Base-by-base conservation (phyloP, 805 yeast genomes). In the Sugiyamaella mastotermitis region DNA sequence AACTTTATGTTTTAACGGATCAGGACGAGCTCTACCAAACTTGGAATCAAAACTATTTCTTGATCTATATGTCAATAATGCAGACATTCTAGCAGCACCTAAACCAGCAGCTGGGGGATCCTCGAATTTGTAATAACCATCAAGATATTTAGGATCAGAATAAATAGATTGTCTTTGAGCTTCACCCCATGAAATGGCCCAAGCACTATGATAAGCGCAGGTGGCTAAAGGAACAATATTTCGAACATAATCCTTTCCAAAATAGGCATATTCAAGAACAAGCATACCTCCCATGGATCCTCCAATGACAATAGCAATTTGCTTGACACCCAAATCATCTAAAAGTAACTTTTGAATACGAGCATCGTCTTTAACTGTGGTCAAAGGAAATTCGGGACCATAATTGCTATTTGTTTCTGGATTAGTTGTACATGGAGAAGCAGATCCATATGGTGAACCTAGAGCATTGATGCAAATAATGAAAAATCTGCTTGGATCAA, bases 261-360 rank as follows among this genome's bases (percentile, higher is more conserved):
- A 79, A 56, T 74, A 85, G 3, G 87, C 76, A 73, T 85, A 92
- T 58, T 92, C 98, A 51, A 92, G 65, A 0, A 88, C 86, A 31
- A 87, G 65, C 97, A 92, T 92, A 14, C 98, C 98, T 29, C 98
- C 98, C 98, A 92, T 92, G 18, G 97, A 88, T 0, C 98, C 98
- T 27, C 98, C 98, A 41, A 92, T 75, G 13, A 83, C 94, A 36
- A 80, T 74, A 1, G 97, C 96, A 20, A 90, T 66, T 41, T 78
- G 72, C 37, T 70, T 71, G n/a, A 92, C 85, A 0, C 85, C 87
- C 32, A 92, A 61, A 3, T 79, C 76, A 48, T 88, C 96, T 34
- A 92, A 64, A 2, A 90, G 80, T 35, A 80, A 56, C 49, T 68
- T 76, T 52, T 92, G 97, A 9, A 88, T 74, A 5, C 72, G 69